Percentiles rank a stretch among this genome's conserved stretches.
Evolutionary conservation across 176 grass and related monocot species (phyloP).

Genomic region (Musa acuminata): DNA sequence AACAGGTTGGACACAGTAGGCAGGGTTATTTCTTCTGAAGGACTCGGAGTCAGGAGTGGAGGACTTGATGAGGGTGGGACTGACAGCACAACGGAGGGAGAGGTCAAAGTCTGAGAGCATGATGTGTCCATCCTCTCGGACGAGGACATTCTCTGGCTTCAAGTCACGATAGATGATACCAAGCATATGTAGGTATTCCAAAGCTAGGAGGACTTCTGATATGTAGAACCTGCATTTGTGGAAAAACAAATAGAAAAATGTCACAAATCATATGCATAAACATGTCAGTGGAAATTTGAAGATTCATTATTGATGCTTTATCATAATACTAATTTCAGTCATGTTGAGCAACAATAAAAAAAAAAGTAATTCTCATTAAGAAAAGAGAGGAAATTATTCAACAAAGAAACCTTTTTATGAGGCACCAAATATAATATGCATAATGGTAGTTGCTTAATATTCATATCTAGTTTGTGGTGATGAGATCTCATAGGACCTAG

Average conservation of each 20-base stretch:
- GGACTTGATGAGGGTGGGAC: neutral
- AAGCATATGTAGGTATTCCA: constrained; percentile 1
- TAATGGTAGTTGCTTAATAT: too few relatives aligned
- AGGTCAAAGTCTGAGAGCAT: neutral
- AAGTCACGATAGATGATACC: neutral
- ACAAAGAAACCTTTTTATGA: too few relatives aligned
- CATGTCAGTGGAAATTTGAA: neutral
- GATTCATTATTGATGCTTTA: neutral
- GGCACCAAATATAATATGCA: too few relatives aligned
- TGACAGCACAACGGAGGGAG: neutral
- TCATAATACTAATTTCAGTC: neutral
- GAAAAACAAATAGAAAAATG: neutral
- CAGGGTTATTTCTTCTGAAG: constrained; percentile 2
- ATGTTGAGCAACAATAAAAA: too few relatives aligned
- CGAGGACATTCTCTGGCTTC: constrained; percentile 1
- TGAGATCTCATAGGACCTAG: too few relatives aligned
- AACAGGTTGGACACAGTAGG: neutral
- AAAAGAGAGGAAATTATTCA: too few relatives aligned
- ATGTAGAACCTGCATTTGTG: neutral
- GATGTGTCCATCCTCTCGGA: neutral
- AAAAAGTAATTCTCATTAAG: too few relatives aligned
- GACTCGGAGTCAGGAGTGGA: neutral
- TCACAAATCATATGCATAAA: neutral
- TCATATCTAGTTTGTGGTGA: too few relatives aligned
- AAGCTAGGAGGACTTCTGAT: neutral